phyloP scores from a whole-genome alignment of 371 early-diverging fungal genomes.

The Ordospora pajunii region DNA sequence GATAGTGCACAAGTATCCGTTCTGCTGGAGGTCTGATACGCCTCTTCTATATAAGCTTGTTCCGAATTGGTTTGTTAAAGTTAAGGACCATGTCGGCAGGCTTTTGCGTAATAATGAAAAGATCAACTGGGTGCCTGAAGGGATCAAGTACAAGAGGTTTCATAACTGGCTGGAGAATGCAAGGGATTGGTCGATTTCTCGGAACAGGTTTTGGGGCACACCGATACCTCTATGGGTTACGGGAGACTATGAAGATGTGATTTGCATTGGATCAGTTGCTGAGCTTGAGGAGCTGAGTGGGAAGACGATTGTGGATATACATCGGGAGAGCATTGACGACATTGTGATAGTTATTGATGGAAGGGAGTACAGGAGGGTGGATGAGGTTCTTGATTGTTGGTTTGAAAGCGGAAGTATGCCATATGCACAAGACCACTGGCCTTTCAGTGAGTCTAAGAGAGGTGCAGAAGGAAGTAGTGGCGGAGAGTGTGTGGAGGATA shows the following conservation, averaged over 20 bases:
- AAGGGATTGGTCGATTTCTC: slow-evolving; percentile 96
- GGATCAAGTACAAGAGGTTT: slow-evolving; percentile 92
- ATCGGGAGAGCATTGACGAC: slow-evolving; percentile 88
- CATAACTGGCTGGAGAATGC: slow-evolving; percentile 95
- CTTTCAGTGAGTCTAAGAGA: slow-evolving; percentile 64
- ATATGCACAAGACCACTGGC: slow-evolving; percentile 97
- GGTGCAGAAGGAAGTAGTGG: slow-evolving; percentile 48
- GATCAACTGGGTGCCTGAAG: slow-evolving; percentile 91
- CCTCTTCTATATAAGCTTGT: slow-evolving; percentile 94
- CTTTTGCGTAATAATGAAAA: slow-evolving; percentile 76
- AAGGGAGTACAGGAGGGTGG: slow-evolving; percentile 70
- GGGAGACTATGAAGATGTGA: slow-evolving; percentile 66
- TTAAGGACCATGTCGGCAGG: slow-evolving; percentile 71
- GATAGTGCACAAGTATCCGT: slow-evolving; percentile 78
- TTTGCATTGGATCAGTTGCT: slow-evolving; percentile 83
- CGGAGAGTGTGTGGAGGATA: slow-evolving; percentile 66
- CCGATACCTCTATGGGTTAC: slow-evolving; percentile 97
- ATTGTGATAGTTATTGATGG: slow-evolving; percentile 81
- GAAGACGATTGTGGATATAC: slow-evolving; percentile 68
- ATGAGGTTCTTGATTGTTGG: slow-evolving; percentile 99
- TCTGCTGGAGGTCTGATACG: slow-evolving; percentile 94
- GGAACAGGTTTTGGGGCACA: slow-evolving; percentile 99
- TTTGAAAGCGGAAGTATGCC: slow-evolving; percentile 92
- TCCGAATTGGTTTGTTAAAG: slow-evolving; percentile 95
- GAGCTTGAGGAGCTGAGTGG: slow-evolving; percentile 80